Conservation (phyloP, 106 monocot genomes). For the Allium fistulosum region DNA sequence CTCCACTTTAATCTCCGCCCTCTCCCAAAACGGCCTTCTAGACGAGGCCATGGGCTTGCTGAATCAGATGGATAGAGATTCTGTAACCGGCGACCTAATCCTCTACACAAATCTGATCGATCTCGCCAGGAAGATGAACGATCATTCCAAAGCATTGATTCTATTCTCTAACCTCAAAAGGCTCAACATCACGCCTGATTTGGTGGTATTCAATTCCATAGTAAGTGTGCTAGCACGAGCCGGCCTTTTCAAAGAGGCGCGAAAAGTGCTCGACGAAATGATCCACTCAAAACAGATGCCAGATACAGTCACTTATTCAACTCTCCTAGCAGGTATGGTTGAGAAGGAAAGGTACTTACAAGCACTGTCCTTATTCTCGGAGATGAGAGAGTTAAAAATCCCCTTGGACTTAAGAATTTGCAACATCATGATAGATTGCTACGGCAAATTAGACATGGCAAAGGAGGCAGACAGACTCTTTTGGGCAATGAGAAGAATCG, state of each 20-base stretch:
- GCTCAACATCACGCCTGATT: constrained; percentile 43
- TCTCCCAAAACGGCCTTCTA: constrained; percentile 50
- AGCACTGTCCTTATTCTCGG: constrained; percentile 64
- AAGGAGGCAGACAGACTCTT: constrained; percentile 94
- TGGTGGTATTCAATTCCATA: constrained; percentile 68
- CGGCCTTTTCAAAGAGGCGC: constrained; percentile 70
- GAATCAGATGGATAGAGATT: constrained; percentile 52
- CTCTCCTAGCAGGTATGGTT: constrained; percentile 55
- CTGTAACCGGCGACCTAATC: constrained; percentile 50
- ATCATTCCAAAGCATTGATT: constrained; percentile 69
- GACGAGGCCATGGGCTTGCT: constrained; percentile 67
- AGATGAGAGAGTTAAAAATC: constrained; percentile 45
- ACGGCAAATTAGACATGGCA: constrained; percentile 80
- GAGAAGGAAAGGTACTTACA: constrained; percentile 44
- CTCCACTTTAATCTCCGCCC: constrained; percentile 73
- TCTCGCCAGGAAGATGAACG: constrained; percentile 44
- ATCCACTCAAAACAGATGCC: constrained; percentile 24
- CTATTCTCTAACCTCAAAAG: constrained; percentile 63
- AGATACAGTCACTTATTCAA: constrained; percentile 70
- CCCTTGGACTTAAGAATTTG: constrained; percentile 52
- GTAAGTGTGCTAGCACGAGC: constrained; percentile 46
- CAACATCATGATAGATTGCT: constrained; percentile 84
- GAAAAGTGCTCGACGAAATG: constrained; percentile 60
- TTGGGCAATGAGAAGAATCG: constrained; percentile 77
- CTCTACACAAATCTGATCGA: constrained; percentile 72